A percentile compares a stretch with the other conserved stretches of the same genome.
Conservation (phyloP, 306 rosid species). For the Styphnolobium japonicum region DNA sequence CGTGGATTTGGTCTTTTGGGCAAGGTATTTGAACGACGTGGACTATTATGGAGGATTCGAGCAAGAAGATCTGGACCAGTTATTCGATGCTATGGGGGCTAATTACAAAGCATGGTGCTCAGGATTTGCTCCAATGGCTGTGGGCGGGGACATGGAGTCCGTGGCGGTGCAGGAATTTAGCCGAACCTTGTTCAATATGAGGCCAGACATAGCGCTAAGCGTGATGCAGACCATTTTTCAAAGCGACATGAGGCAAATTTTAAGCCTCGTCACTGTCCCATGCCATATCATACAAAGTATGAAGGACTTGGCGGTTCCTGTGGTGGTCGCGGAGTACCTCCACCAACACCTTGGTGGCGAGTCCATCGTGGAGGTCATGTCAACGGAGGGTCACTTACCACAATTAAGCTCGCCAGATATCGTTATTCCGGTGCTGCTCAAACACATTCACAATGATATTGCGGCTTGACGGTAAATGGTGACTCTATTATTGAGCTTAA, state of each 20-base stretch:
- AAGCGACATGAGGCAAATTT: conserved; percentile 42
- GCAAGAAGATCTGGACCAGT: conserved; percentile 59
- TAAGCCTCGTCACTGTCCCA: conserved; percentile 29
- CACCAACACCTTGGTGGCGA: conserved; percentile 20
- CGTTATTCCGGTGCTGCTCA: conserved; percentile 39
- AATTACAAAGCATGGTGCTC: conserved; percentile 87
- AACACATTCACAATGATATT: conserved; percentile 29
- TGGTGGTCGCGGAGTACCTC: conserved; percentile 41
- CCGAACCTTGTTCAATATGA: conserved; percentile 55
- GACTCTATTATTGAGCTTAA: neutral
- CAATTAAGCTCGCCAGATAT: conserved; percentile 39
- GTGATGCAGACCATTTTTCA: conserved; percentile 36
- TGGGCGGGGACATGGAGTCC: conserved; percentile 84
- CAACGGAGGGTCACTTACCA: conserved; percentile 45
- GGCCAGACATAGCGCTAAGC: conserved; percentile 46
- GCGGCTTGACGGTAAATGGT: conserved; percentile 1
- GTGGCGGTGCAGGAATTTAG: conserved; percentile 78
- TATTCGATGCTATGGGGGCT: conserved; percentile 57
- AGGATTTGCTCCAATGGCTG: conserved; percentile 72
- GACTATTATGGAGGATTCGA: conserved; percentile 82
- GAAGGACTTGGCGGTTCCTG: conserved; percentile 45
- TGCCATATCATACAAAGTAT: conserved; percentile 43
- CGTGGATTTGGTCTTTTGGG: neutral
- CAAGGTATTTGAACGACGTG: conserved; percentile 53
- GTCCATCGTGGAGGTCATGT: conserved; percentile 41